Evolutionary conservation across 2,329 filamentous ascomycete genomes (phyloP).

Genomic region (Teratosphaeria viscida): DNA sequence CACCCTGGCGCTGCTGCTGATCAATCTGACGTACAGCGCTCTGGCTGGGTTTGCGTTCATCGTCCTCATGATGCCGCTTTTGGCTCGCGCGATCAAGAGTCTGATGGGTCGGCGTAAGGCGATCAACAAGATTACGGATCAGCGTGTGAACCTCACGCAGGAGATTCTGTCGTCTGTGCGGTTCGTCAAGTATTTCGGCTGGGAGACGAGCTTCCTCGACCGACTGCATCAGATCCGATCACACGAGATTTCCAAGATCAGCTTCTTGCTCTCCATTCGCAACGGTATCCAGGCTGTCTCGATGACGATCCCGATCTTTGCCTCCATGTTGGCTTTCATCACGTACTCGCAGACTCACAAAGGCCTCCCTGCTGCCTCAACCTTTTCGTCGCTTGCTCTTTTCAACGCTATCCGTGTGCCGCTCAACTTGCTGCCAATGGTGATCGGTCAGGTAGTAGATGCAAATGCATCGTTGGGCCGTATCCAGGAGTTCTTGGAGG

Average conservation of each 20-base stretch:
- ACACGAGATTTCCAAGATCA: conserved; percentile 73
- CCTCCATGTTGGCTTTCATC: conserved; percentile 91
- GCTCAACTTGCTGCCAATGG: conserved; percentile 76
- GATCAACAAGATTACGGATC: conserved; percentile 92
- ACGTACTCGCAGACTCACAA: conserved; percentile 59
- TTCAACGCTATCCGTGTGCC: conserved; percentile 90
- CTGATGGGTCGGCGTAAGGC: conserved; percentile 63
- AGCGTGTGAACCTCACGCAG: conserved; percentile 81
- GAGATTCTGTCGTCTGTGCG: conserved; percentile 84
- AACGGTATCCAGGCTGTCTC: conserved; percentile 78
- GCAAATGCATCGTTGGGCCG: conserved; percentile 75
- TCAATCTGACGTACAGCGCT: conserved; percentile 86
- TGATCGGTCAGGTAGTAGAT: conserved; percentile 82
- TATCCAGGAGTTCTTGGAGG: conserved; percentile 77
- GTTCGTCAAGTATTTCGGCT: conserved; percentile 95
- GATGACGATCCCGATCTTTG: conserved; percentile 82
- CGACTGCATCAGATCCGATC: conserved; percentile 64
- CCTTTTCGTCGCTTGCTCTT: conserved; percentile 87
- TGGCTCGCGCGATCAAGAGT: conserved; percentile 66
- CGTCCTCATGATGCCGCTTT: conserved; percentile 63
- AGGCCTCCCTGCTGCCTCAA: conserved; percentile 56
- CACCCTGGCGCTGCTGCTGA: conserved; percentile 65
- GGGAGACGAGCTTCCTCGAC: conserved; percentile 78
- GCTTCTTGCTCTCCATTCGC: conserved; percentile 69
- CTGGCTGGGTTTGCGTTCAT: conserved; percentile 79